Conservation (phyloP, 192 early-diverging fungal genomes). For the Umbelopsis sp. region DNA sequence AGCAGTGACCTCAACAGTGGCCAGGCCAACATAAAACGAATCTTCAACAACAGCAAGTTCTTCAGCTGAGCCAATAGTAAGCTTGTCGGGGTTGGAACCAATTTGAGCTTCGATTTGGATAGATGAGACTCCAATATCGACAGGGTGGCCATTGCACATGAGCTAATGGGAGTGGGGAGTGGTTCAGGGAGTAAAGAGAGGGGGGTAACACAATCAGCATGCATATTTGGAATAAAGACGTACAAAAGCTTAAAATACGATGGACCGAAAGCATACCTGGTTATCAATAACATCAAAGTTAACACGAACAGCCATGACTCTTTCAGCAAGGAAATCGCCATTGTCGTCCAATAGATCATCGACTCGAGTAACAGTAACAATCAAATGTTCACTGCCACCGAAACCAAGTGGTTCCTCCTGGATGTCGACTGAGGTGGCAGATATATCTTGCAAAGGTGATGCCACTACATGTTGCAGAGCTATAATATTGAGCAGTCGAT, state of each 20-base stretch:
- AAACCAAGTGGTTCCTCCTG: conserved; percentile 15
- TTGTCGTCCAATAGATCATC: conserved; percentile 61
- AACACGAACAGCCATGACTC: conserved; percentile 58
- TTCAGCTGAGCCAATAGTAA: conserved; percentile 42
- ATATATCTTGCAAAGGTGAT: conserved; percentile 39
- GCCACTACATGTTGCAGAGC: conserved; percentile 25
- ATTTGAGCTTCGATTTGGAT: conserved; percentile 47
- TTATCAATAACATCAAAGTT: conserved; percentile 56
- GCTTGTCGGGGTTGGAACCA: conserved; percentile 38
- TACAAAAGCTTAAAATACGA: not conserved
- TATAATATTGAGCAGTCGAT: not conserved
- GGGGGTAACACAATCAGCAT: too few species aligned
- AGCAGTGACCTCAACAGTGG: conserved; percentile 55
- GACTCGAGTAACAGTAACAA: conserved; percentile 56
- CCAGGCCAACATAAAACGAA: conserved; percentile 53
- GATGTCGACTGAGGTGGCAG: conserved; percentile 38
- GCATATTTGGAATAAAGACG: too few species aligned
- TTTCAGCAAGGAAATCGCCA: conserved; percentile 57
- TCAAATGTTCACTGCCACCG: conserved; percentile 45
- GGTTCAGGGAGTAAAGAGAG: too few species aligned
- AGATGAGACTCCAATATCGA: conserved; percentile 43
- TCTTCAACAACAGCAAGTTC: conserved; percentile 44
- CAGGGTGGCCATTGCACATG: conserved; percentile 50
- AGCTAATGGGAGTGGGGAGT: conserved; percentile 36
- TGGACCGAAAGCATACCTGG: conserved; percentile 37